phyloP scores from a whole-genome alignment of 129 eudicot species.

The Flaveria brownii region DNA sequence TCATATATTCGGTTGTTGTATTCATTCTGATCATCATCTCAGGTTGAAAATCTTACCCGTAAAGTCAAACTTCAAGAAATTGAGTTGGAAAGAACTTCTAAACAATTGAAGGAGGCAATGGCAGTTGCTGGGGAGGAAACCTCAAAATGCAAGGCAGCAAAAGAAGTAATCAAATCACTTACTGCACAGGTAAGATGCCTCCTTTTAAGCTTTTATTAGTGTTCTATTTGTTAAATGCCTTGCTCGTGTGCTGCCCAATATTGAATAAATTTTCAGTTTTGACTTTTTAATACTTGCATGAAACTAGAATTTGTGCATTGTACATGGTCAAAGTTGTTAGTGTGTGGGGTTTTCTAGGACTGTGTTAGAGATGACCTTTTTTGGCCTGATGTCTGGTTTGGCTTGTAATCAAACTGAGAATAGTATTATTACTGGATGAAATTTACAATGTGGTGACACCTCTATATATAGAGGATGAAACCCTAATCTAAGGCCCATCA shows the following conservation, averaged over 20 bases:
- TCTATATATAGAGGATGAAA: too few relatives aligned
- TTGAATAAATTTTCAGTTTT: conserved; percentile 2
- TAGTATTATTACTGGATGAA: too few relatives aligned
- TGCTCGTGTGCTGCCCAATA: conserved; percentile 13
- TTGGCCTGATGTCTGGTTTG: background rate
- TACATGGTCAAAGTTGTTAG: background rate
- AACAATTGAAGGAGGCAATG: conserved; percentile 83
- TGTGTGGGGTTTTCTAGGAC: background rate
- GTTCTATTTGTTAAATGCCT: conserved; percentile 12
- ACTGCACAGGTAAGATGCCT: conserved; percentile 72
- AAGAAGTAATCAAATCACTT: conserved; percentile 93
- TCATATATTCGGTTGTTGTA: background rate
- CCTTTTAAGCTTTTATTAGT: conserved; percentile 1
- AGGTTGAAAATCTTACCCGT: conserved; percentile 84
- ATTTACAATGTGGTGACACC: too few relatives aligned
- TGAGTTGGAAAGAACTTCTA: conserved; percentile 75
- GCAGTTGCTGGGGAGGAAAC: conserved; percentile 85
- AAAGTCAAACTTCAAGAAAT: conserved; percentile 77
- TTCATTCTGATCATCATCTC: conserved; percentile 20
- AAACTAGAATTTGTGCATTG: background rate
- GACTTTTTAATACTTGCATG: background rate
- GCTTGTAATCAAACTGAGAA: too few relatives aligned
- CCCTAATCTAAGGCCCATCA: too few relatives aligned
- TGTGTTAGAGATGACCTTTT: background rate
- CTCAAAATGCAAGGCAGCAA: conserved; percentile 96